Evolutionary conservation across 2,329 filamentous ascomycete genomes (phyloP).

Genomic region (Trichoderma cornu-damae): DNA sequence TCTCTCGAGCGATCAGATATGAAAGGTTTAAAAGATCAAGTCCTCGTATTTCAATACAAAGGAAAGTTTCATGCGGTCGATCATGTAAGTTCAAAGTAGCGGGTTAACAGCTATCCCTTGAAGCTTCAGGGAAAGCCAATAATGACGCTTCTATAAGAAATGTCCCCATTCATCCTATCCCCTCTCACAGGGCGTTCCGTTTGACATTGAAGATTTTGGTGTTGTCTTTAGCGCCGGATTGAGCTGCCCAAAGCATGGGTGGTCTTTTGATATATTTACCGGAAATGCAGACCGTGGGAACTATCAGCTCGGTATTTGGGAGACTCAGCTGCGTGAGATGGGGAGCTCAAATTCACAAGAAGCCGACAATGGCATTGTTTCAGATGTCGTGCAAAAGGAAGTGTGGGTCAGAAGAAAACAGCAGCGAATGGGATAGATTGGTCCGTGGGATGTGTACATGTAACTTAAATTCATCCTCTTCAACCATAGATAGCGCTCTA

Average conservation of each 20-base stretch:
- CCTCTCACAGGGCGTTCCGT: constrained; percentile 56
- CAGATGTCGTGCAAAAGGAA: constrained; percentile 26
- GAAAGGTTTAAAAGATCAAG: constrained; percentile 50
- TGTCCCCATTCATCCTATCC: constrained; percentile 66
- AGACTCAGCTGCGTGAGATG: constrained; percentile 49
- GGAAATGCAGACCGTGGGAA: constrained; percentile 57
- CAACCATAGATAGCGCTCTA: not conserved
- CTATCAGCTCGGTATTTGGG: constrained; percentile 60
- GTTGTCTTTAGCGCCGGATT: constrained; percentile 57
- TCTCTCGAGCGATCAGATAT: constrained; percentile 25
- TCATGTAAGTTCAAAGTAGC: constrained; percentile 47
- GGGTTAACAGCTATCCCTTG: not conserved
- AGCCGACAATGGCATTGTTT: not conserved
- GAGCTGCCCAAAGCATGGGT: constrained; percentile 63
- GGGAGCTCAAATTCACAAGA: not conserved
- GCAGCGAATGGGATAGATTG: not conserved
- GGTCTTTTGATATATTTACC: constrained; percentile 65
- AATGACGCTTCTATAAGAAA: constrained; percentile 37
- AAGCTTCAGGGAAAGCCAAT: not conserved
- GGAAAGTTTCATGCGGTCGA: constrained; percentile 63
- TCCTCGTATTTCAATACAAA: constrained; percentile 60
- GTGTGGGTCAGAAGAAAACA: constrained; percentile 44
- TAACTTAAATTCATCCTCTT: not conserved
- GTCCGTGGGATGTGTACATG: not conserved
- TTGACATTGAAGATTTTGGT: constrained; percentile 71